Percentiles rank a stretch among this genome's conserved stretches.
phyloP scores from a whole-genome alignment of 2,329 filamentous ascomycete genomes.

The Chaetomium olivaceum region DNA sequence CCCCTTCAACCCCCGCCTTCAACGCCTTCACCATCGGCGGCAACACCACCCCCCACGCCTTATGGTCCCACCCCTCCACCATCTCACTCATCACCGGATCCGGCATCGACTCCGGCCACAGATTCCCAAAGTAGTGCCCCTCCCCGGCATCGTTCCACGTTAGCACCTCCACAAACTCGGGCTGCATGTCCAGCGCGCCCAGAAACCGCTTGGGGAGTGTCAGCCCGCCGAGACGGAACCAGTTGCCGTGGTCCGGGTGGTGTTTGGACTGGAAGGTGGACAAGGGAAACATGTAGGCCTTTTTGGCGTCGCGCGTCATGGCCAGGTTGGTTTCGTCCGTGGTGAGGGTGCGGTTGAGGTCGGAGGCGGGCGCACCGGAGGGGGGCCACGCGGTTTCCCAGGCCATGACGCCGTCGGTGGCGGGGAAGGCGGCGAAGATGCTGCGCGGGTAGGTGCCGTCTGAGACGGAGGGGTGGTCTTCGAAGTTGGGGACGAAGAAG shows the following conservation, averaged over 20 bases:
- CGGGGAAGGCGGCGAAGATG: background rate
- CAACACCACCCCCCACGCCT: background rate
- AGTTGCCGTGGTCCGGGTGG: background rate
- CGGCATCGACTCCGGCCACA: background rate
- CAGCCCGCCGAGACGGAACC: background rate
- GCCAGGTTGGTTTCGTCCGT: background rate
- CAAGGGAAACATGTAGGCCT: slow-evolving; percentile 3
- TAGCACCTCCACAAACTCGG: slow-evolving; percentile 6
- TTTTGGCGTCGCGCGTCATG: background rate
- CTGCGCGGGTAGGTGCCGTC: background rate
- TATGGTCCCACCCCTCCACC: background rate
- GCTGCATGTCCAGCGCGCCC: background rate
- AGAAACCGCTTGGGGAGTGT: background rate
- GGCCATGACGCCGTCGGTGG: background rate
- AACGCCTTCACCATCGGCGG: background rate
- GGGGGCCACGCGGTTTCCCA: slow-evolving; percentile 11
- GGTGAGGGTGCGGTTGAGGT: background rate
- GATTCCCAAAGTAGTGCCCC: slow-evolving; percentile 12
- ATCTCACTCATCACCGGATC: background rate
- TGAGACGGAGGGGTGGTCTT: slow-evolving; percentile 4
- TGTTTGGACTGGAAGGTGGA: background rate
- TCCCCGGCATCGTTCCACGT: slow-evolving; percentile 12
- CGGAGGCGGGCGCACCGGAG: background rate
- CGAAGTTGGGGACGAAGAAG: slow-evolving; percentile 12
- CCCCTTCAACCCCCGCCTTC: background rate